phyloP scores from a whole-genome alignment of 1,284 basidiomycete genomes.

The Malassezia cuniculi region DNA sequence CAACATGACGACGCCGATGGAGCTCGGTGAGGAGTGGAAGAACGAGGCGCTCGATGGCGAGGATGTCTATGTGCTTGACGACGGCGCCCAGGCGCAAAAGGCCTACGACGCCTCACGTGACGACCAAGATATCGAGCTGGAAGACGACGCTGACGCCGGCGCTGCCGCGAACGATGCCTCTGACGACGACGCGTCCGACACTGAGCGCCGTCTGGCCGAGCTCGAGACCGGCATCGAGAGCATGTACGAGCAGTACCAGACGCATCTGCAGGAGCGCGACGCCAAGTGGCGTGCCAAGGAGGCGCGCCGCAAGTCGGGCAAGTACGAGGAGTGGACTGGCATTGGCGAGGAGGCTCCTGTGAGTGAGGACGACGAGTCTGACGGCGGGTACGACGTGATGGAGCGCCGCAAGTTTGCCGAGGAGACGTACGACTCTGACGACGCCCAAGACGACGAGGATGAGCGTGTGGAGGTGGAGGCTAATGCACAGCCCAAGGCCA shows the following conservation, averaged over 20 bases:
- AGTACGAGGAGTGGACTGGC: constrained; percentile 41
- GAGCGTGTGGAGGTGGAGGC: constrained; percentile 32
- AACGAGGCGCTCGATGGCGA: constrained; percentile 33
- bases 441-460: constrained; percentile 46
- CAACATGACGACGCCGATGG: constrained; percentile 88
- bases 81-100: constrained; percentile 8
- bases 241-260: constrained; percentile 76
- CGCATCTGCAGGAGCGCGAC: constrained; percentile 68
- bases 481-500: constrained; percentile 28
- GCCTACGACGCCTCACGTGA: constrained; percentile 11
- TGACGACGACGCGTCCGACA: constrained; percentile 40
- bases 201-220: constrained; percentile 49
- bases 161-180: constrained; percentile 51
- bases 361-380: constrained; percentile 33
- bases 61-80: constrained; percentile 34
- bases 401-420: constrained; percentile 54
- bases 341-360: constrained; percentile 26
- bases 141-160: constrained; percentile 44
- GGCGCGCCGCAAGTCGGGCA: constrained; percentile 60
- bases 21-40: constrained; percentile 69
- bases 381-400: constrained; percentile 60
- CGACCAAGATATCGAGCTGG: constrained; percentile 48
- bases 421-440: constrained; percentile 51
- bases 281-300: constrained; percentile 80
- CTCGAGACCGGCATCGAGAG: constrained; percentile 76